These are phyloP conservation scores for Citrus medica DNA, from an alignment of 345 rosid species.

Conservation along the genomic window DNA sequence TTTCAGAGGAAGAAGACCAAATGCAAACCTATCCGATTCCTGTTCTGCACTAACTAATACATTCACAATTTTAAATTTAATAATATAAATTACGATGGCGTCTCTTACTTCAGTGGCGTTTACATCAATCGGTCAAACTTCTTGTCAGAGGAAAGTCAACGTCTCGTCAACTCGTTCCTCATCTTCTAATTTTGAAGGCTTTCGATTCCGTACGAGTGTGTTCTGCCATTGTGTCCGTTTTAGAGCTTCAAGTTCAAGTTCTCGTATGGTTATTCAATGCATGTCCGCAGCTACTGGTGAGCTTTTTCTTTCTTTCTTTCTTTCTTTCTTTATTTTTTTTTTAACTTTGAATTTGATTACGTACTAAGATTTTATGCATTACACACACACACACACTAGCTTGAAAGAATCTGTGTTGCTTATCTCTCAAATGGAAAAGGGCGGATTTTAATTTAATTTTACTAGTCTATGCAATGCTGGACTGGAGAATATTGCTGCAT, in stretches of 20 bases:
- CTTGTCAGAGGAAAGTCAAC: conserved; percentile 31
- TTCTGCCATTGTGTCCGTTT: conserved; percentile 31
- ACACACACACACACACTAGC: too few relatives aligned
- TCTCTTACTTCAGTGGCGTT: conserved; percentile 69
- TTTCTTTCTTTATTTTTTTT: not conserved
- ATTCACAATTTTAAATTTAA: not conserved
- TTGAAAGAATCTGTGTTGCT: not conserved
- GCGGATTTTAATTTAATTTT: not conserved
- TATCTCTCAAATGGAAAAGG: not conserved
- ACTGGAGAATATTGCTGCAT: not conserved
- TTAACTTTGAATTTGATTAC: not conserved
- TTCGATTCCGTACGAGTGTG: conserved; percentile 37
- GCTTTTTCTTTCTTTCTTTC: not conserved
- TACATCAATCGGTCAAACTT: conserved; percentile 52
- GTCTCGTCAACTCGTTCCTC: conserved; percentile 31
- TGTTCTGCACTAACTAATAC: not conserved
- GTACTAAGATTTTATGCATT: not conserved
- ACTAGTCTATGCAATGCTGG: conserved; percentile 12
- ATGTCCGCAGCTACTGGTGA: conserved; percentile 58
- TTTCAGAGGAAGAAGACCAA: not conserved
- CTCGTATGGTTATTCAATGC: conserved; percentile 58
- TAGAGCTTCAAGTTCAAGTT: conserved; percentile 38
- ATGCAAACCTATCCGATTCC: not conserved
- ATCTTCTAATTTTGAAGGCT: conserved; percentile 35
- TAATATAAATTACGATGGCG: conserved; percentile 39